Evolutionary conservation across 2,329 filamentous ascomycete species (phyloP).

Genomic region (Ophiostoma perfectum): DNA sequence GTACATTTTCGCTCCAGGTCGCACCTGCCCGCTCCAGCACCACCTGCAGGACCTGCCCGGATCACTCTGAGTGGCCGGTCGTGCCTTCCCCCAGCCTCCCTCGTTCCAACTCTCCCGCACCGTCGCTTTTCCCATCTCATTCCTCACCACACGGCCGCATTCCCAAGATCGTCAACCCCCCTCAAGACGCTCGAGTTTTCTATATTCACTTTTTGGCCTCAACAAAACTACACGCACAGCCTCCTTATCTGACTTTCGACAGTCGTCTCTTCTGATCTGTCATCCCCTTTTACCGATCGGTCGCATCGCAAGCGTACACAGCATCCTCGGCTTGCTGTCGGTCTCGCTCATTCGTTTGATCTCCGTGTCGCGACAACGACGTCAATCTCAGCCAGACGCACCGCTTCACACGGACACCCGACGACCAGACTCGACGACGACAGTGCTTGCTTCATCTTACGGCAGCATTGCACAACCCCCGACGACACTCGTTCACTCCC

Average conservation of each 20-base stretch:
- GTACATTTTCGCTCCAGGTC: constrained; percentile 2
- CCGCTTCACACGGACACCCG: background rate
- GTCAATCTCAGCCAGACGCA: background rate
- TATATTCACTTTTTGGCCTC: constrained; percentile 10
- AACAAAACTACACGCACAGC: constrained; percentile 11
- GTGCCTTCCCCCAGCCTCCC: constrained; percentile 24
- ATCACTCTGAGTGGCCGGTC: constrained; percentile 22
- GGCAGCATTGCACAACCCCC: background rate
- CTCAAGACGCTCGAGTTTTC: background rate
- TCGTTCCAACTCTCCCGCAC: constrained; percentile 17
- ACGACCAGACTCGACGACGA: background rate
- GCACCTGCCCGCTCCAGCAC: constrained; percentile 16
- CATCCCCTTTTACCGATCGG: background rate
- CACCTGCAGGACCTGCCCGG: constrained; percentile 14
- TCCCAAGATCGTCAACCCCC: constrained; percentile 20
- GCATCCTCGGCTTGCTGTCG: constrained; percentile 12
- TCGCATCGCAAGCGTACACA: constrained; percentile 13
- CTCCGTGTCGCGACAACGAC: background rate
- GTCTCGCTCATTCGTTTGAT: background rate
- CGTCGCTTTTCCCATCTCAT: constrained; percentile 15
- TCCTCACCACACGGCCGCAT: constrained; percentile 15
- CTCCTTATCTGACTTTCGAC: constrained; percentile 3
- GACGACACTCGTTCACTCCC: background rate
- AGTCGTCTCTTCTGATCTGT: background rate
- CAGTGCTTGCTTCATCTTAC: background rate